Evolutionary conservation across 306 rosid species (phyloP), one percentile per base, ranked within the genome.

Genomic region (Arachis hypogaea): DNA sequence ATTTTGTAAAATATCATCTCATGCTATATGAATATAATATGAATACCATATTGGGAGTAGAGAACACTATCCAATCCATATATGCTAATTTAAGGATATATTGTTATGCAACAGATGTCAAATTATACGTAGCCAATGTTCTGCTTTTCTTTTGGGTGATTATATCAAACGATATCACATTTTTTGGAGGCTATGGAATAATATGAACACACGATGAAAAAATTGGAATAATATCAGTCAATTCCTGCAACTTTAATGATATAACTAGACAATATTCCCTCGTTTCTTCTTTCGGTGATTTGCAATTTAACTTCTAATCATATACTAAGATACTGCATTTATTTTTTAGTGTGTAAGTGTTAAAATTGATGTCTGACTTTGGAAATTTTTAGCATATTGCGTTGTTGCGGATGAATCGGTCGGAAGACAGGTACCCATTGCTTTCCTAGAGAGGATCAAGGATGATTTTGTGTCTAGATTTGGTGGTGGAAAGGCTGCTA

Each of bases 341-440:
- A 22, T 6, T 58, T 65, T 45, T 45, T 18, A 45, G 66, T 9
- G 59, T 38, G 59, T 41, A 40, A 62, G 10, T 51, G 28, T 44
- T 69, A 10, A 45, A 41, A 56, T 33, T 33, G 70, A 42, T 76
- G 56, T 67, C 74, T 50, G 69, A 76, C 77, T 57, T 68, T 63
- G 68, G 63, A 28, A 59, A 68, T 40, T 78, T 87, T 88, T 89
- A 93, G 98, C 96, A 30, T 93, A 89, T 72, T 93, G 97, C 66
- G 80, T 86, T 18, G 98, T 93, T 65, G 98, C 98, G 9, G 90
- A 85, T 82, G 98, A 93, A 84, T 78, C 97, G 9, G 78, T 81
- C 9, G 98, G 98, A 78, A 83, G 98, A 71, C 98, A 93, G 80
- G 80, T 91, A n/a, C 98, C 98, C 44, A 87, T 93, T 47, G 96